phyloP scores from a whole-genome alignment of 1,139 yeast species.

The Candida albicans region DNA sequence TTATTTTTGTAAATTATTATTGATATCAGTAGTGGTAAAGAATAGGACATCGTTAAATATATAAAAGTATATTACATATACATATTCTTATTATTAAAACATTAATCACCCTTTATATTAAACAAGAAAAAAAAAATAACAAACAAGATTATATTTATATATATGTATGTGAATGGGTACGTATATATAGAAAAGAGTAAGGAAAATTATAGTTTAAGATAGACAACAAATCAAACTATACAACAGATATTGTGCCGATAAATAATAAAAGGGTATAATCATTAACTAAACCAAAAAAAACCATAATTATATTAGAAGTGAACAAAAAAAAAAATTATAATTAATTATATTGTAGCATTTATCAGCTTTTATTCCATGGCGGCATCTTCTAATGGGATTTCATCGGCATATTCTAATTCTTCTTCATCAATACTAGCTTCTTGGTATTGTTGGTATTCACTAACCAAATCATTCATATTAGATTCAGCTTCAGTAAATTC shows the following conservation, averaged over 20 bases:
- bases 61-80: too few species aligned
- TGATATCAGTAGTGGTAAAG: too few species aligned
- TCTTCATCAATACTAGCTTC: slow-evolving; percentile 77
- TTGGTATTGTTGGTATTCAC: slow-evolving; percentile 92
- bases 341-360: not conserved
- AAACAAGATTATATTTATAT: slow-evolving; percentile 1
- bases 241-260: slow-evolving; percentile 3
- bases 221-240: slow-evolving; percentile 6
- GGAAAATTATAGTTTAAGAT: slow-evolving; percentile 5
- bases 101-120: slow-evolving; percentile 7
- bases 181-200: slow-evolving; percentile 2
- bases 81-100: too few species aligned
- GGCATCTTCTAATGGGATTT: slow-evolving; percentile 57
- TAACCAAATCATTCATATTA: slow-evolving; percentile 83
- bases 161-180: not conserved
- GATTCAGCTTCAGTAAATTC: slow-evolving; percentile 88
- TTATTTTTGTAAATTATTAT: too few species aligned
- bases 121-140: slow-evolving; percentile 7
- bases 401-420: slow-evolving; percentile 67
- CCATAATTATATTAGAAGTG: slow-evolving; percentile 4
- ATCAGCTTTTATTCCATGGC: slow-evolving; percentile 34
- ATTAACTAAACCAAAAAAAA: slow-evolving; percentile 2
- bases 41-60: too few species aligned
- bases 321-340: not conserved
- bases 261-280: slow-evolving; percentile 5